phyloP scores from a whole-genome alignment of 345 rosid genomes.

The Pseudoturritis turrita region DNA sequence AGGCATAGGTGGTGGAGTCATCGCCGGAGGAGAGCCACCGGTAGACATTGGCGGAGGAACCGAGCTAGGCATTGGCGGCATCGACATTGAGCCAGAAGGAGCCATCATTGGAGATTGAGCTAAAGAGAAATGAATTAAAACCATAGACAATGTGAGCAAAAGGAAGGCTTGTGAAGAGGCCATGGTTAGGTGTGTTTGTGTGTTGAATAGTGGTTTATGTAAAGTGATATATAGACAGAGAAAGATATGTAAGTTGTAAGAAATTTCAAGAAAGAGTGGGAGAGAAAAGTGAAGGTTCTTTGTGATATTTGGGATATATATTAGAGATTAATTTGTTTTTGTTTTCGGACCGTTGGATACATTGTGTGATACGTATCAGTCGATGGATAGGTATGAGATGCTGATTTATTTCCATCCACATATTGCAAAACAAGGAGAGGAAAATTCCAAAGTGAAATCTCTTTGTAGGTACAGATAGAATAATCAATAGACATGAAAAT shows the following conservation, averaged over 20 bases:
- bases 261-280: constrained; percentile 3
- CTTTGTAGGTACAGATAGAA: constrained; percentile 17
- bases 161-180: constrained; percentile 22
- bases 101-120: constrained; percentile 36
- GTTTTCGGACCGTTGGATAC: constrained; percentile 10
- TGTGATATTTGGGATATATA: neutral
- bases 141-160: constrained; percentile 26
- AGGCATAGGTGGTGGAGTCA: constrained; percentile 16
- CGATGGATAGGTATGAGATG: constrained; percentile 25
- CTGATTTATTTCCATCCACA: constrained; percentile 27
- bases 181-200: constrained; percentile 19
- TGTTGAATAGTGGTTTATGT: constrained; percentile 2
- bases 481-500: constrained; percentile 18
- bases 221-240: constrained; percentile 24
- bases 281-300: constrained; percentile 28
- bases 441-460: constrained; percentile 24
- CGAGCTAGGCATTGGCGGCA: constrained; percentile 25
- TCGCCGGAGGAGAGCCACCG: too few species aligned
- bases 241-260: neutral
- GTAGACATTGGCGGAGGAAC: constrained; percentile 5
- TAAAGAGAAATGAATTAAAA: constrained; percentile 10
- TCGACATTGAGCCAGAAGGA: constrained; percentile 33
- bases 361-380: constrained; percentile 18
- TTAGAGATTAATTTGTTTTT: neutral
- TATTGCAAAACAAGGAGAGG: neutral